These are phyloP conservation scores for Exophiala bonariae DNA, from an alignment of 2,329 filamentous ascomycete genomes.

Conservation along the genomic window DNA sequence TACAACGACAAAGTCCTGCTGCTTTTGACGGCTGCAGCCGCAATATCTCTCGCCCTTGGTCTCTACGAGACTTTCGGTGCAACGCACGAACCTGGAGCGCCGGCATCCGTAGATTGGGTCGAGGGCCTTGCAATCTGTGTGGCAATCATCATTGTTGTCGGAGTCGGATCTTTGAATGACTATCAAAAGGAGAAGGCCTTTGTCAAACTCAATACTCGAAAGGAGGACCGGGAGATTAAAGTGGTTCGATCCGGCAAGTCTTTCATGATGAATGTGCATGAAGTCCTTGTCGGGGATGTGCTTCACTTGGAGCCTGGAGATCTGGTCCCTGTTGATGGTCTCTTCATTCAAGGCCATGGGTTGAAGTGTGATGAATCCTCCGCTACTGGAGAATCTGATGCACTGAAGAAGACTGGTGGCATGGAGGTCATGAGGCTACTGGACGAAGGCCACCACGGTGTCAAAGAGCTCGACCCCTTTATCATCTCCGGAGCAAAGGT, in stretches of 20 bases:
- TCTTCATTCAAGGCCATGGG: constrained; percentile 66
- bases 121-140: constrained; percentile 78
- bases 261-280: constrained; percentile 67
- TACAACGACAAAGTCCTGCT: constrained; percentile 78
- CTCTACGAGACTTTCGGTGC: constrained; percentile 50
- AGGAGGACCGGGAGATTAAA: constrained; percentile 73
- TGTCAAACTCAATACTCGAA: constrained; percentile 76
- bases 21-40: constrained; percentile 65
- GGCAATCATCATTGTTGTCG: constrained; percentile 72
- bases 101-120: constrained; percentile 66
- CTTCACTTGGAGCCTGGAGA: constrained; percentile 73
- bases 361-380: constrained; percentile 73
- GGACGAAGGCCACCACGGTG: constrained; percentile 57
- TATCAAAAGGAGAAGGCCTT: constrained; percentile 82
- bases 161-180: constrained; percentile 76
- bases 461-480: constrained; percentile 73
- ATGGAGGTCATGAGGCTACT: constrained; percentile 59
- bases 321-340: constrained; percentile 70
- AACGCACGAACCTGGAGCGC: constrained; percentile 40
- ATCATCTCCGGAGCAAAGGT: constrained; percentile 79
- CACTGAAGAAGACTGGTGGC: constrained; percentile 66
- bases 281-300: constrained; percentile 72
- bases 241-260: constrained; percentile 73
- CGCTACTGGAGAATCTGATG: constrained; percentile 72
- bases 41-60: constrained; percentile 70